These are phyloP conservation scores for Castanea crenata DNA, from an alignment of 306 rosid genomes.

Conservation along the genomic window DNA sequence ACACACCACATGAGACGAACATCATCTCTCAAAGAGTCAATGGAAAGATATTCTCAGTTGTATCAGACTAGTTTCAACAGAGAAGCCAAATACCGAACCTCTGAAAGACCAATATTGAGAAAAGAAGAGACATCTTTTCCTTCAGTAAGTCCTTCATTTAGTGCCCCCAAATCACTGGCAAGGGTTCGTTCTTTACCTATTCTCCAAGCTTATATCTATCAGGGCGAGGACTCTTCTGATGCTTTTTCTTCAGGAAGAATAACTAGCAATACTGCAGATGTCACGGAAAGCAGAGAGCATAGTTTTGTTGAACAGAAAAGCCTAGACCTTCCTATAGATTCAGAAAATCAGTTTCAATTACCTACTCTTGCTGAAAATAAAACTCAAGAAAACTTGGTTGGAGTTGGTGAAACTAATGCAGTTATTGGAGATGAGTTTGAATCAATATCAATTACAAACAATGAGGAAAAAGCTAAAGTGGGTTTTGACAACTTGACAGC, in stretches of 20 bases:
- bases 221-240: constrained; percentile 36
- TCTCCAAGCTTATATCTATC: constrained; percentile 38
- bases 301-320: constrained; percentile 18
- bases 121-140: constrained; percentile 23
- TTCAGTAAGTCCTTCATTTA: background rate
- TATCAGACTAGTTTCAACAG: constrained; percentile 47
- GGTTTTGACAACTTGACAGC: constrained; percentile 15
- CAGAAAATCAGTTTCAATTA: constrained; percentile 13
- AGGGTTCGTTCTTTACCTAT: constrained; percentile 70
- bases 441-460: constrained; percentile 25
- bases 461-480: constrained; percentile 18
- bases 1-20: constrained; percentile 43
- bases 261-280: constrained; percentile 15
- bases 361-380: constrained; percentile 7
- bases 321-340: constrained; percentile 8
- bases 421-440: constrained; percentile 17
- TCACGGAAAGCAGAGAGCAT: constrained; percentile 3
- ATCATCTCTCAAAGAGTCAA: constrained; percentile 53
- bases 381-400: constrained; percentile 25
- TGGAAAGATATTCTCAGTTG: constrained; percentile 52
- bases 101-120: constrained; percentile 40
- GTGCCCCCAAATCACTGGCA: constrained; percentile 38
- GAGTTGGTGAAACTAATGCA: constrained; percentile 16
- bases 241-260: constrained; percentile 28
- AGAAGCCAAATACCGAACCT: constrained; percentile 32